Evolutionary conservation across 352 stramenopile genomes (phyloP).

Genomic region (Pythium scleroteichum): DNA sequence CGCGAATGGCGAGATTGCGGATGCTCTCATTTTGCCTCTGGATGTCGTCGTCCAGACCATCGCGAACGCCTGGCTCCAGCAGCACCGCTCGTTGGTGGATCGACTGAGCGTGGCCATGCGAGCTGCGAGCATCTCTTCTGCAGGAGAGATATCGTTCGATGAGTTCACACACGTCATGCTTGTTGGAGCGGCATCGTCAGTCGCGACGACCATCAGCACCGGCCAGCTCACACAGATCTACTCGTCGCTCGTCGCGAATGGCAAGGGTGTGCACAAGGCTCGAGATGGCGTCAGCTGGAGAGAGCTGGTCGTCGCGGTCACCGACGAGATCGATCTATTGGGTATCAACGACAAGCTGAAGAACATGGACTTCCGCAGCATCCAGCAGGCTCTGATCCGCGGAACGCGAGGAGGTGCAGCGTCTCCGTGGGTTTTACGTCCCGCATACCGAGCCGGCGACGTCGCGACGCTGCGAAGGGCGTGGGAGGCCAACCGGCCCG

Average conservation of each 20-base stretch:
- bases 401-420: background rate
- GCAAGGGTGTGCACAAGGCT: background rate
- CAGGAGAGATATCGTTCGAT: constrained; percentile 32
- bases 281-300: constrained; percentile 23
- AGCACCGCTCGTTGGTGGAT: constrained; percentile 27
- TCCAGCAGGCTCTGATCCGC: constrained; percentile 32
- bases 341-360: constrained; percentile 30
- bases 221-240: constrained; percentile 41
- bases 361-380: constrained; percentile 39
- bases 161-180: constrained; percentile 45
- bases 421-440: constrained; percentile 17
- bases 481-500: constrained; percentile 27
- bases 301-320: constrained; percentile 26
- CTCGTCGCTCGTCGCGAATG: constrained; percentile 7
- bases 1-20: constrained; percentile 35
- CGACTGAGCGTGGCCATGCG: constrained; percentile 32
- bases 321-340: constrained; percentile 41
- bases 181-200: constrained; percentile 15
- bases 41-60: constrained; percentile 36
- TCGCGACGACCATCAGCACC: constrained; percentile 8
- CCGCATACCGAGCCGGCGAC: constrained; percentile 19
- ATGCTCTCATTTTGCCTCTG: constrained; percentile 34
- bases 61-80: constrained; percentile 35
- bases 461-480: constrained; percentile 22
- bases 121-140: constrained; percentile 13